Percentiles rank a stretch among this genome's conserved stretches.
Evolutionary conservation across 108 stramenopile species (phyloP).

Genomic region (Skeletonema potamos): DNA sequence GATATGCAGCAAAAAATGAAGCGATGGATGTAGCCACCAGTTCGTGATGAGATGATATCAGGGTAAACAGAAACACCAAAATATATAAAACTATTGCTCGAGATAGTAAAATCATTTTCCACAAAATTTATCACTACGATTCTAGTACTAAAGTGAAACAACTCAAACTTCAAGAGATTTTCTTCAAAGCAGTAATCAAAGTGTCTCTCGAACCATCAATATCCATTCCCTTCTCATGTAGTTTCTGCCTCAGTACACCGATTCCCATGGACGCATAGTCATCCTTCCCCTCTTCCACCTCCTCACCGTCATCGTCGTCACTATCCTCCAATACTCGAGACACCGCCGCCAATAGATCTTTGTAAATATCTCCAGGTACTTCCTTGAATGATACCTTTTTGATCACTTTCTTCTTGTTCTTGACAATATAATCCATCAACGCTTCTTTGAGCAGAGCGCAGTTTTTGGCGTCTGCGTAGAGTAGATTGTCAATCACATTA

Average conservation of each 20-base stretch:
- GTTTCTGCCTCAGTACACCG: background rate
- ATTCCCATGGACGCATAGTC: background rate
- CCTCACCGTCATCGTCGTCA: constrained; percentile 1
- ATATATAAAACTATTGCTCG: too few species aligned
- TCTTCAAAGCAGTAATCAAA: background rate
- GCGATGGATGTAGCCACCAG: too few species aligned
- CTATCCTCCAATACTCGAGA: background rate
- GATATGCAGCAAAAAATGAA: too few species aligned
- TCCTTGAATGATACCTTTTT: constrained; percentile 1
- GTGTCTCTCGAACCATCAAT: constrained; percentile 2
- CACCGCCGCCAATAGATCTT: background rate
- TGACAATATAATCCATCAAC: constrained; percentile 17
- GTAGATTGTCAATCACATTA: constrained; percentile 2
- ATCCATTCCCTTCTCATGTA: background rate
- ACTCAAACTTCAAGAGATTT: background rate
- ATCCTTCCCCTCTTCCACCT: background rate
- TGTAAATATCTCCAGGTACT: background rate
- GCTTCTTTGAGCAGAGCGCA: constrained; percentile 17
- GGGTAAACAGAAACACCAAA: too few species aligned
- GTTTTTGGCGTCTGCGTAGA: constrained; percentile 4
- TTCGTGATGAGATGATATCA: too few species aligned
- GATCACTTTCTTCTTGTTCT: background rate
- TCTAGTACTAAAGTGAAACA: too few species aligned
- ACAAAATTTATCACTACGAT: too few species aligned
- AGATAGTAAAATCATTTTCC: too few species aligned